Evolutionary conservation across 2,329 filamentous ascomycete species (phyloP).

Genomic region (Dothiorella sarmentorum): DNA sequence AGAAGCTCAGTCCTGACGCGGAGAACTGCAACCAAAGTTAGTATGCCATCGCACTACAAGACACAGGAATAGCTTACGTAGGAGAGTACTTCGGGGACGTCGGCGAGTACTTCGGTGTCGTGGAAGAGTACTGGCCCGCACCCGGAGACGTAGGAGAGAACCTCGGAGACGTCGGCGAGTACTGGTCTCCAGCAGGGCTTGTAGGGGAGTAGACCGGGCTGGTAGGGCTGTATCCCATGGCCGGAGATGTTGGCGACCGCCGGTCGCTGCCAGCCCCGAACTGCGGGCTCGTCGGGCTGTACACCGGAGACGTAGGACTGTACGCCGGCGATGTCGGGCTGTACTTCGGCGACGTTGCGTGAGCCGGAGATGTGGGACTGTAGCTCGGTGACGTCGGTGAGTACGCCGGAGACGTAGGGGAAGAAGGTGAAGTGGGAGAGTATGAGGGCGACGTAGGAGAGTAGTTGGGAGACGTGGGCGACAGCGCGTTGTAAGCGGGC

Average conservation of each 20-base stretch:
- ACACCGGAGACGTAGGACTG: conserved; percentile 52
- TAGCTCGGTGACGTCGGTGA: conserved; percentile 56
- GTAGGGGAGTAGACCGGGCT: conserved; percentile 55
- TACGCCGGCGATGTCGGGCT: conserved; percentile 59
- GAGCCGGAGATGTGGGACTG: conserved; percentile 54
- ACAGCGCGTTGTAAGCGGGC: conserved; percentile 49
- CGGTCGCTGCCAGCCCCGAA: conserved; percentile 33
- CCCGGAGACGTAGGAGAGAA: conserved; percentile 36
- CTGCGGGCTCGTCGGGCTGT: conserved; percentile 54
- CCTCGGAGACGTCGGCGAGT: conserved; percentile 43
- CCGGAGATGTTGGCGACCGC: conserved; percentile 52
- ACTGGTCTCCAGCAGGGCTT: conserved; percentile 54
- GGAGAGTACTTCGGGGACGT: conserved; percentile 42
- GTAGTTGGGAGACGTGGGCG: conserved; percentile 56
- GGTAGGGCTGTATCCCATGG: conserved; percentile 67
- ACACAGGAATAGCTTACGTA: conserved; percentile 46
- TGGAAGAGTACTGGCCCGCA: conserved; percentile 35
- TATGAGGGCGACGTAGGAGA: conserved; percentile 63
- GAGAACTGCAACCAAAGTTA: not conserved
- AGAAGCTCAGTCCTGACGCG: conserved; percentile 12
- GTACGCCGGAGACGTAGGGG: conserved; percentile 55
- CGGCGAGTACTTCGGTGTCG: conserved; percentile 46
- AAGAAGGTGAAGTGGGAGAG: conserved; percentile 66
- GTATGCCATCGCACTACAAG: no score
- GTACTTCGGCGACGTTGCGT: conserved; percentile 57